Evolutionary conservation across 2,329 filamentous ascomycete species (phyloP).

Genomic region (Metarhizium robertsii): DNA sequence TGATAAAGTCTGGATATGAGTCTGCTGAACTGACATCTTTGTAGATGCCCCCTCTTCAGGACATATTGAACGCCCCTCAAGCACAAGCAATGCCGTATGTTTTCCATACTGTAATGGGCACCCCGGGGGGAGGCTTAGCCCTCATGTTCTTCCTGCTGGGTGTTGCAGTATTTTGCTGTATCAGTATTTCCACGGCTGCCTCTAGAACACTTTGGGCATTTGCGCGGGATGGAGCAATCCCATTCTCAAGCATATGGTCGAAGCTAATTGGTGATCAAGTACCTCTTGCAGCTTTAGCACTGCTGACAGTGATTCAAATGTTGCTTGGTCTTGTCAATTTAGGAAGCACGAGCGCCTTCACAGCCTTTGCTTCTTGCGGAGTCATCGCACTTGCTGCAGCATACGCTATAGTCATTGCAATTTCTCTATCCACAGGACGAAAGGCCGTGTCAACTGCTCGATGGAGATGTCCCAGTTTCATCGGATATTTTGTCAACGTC

Average conservation of each 20-base stretch:
- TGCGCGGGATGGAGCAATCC: slow-evolving; percentile 47
- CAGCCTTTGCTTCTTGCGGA: background rate
- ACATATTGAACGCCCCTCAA: slow-evolving; percentile 36
- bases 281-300: slow-evolving; percentile 45
- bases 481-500: background rate
- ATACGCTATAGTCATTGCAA: background rate
- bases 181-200: slow-evolving; percentile 49
- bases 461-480: background rate
- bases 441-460: too few species aligned
- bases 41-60: slow-evolving; percentile 28
- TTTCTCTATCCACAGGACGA: background rate
- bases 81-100: slow-evolving; percentile 48
- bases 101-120: slow-evolving; percentile 40
- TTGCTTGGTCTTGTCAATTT: slow-evolving; percentile 48
- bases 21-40: too few species aligned
- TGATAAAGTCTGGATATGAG: too few species aligned
- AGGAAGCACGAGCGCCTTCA: slow-evolving; percentile 19
- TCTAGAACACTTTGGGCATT: slow-evolving; percentile 53
- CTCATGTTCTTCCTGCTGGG: slow-evolving; percentile 44
- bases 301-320: slow-evolving; percentile 41
- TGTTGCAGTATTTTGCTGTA: slow-evolving; percentile 48
- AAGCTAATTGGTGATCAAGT: slow-evolving; percentile 33
- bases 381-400: background rate
- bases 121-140: slow-evolving; percentile 38
- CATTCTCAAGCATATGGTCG: slow-evolving; percentile 39